phyloP scores from a whole-genome alignment of 1,284 basidiomycete species.

The Moniliella sp. region DNA sequence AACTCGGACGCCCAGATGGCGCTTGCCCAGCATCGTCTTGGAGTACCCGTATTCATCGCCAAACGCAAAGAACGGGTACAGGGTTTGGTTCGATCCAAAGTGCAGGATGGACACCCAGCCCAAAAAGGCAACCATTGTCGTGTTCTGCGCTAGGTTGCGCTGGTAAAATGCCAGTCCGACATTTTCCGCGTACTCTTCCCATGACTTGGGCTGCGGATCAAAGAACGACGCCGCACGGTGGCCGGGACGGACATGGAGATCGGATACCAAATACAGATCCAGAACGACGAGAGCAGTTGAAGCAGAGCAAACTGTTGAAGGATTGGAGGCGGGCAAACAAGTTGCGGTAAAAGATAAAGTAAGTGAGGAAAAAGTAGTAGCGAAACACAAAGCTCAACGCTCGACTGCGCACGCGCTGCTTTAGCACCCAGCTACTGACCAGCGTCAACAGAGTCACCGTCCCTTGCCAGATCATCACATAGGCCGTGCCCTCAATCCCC shows the following conservation, averaged over 20 bases:
- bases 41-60: constrained; percentile 40
- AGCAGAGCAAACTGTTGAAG: constrained; percentile 38
- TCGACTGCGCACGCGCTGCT: constrained; percentile 37
- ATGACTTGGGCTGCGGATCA: constrained; percentile 37
- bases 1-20: constrained; percentile 41
- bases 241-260: constrained; percentile 9
- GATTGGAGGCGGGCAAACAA: constrained; percentile 33
- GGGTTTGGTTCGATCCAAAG: constrained; percentile 39
- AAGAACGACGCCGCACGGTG: constrained; percentile 37
- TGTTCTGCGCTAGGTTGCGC: constrained; percentile 42
- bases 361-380: constrained; percentile 23
- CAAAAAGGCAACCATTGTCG: constrained; percentile 37
- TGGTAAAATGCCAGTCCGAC: constrained; percentile 39
- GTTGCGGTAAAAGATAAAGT: constrained; percentile 33
- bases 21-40: constrained; percentile 39
- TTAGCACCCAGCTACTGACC: constrained; percentile 39
- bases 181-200: constrained; percentile 39
- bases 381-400: constrained; percentile 42
- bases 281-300: constrained; percentile 40
- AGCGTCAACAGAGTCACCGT: constrained; percentile 38
- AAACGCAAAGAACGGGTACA: constrained; percentile 44
- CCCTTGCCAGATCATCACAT: constrained; percentile 41
- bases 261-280: constrained; percentile 40
- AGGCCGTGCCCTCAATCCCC: constrained; percentile 41
- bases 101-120: constrained; percentile 39